Conservation (phyloP, 2,329 filamentous ascomycete species). For the Ampelomyces quisqualis region DNA sequence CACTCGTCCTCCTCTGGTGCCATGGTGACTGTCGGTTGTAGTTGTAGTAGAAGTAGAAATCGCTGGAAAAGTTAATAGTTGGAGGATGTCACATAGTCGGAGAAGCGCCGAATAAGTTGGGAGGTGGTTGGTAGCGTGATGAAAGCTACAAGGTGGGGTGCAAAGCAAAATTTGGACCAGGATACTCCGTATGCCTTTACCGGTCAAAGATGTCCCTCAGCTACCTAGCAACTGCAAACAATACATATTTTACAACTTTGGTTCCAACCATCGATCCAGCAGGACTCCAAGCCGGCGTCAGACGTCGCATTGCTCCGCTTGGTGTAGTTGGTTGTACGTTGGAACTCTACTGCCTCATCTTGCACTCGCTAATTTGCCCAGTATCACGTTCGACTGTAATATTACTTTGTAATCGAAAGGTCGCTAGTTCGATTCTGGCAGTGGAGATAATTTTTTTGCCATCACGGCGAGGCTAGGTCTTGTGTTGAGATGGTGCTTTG, state of each 20-base stretch:
- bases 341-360: too few species aligned
- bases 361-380: not conserved
- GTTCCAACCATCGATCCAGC: not conserved
- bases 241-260: not conserved
- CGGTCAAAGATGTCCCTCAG: too few species aligned
- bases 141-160: too few species aligned
- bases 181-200: too few species aligned
- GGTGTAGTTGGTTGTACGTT: constrained; percentile 33
- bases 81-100: too few species aligned
- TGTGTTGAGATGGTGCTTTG: too few species aligned
- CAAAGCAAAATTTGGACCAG: too few species aligned
- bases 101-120: too few species aligned
- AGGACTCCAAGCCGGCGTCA: constrained; percentile 4
- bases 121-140: too few species aligned
- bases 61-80: too few species aligned
- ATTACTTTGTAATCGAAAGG: constrained; percentile 38
- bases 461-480: too few species aligned
- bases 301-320: constrained; percentile 22
- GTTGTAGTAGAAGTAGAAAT: not conserved
- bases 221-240: too few species aligned
- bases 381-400: constrained; percentile 43
- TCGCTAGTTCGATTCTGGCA: constrained; percentile 37
- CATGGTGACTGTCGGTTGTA: constrained; percentile 17
- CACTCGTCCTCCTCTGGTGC: constrained; percentile 48
- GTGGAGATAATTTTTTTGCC: constrained; percentile 33